These are phyloP conservation scores for Pseudopediastrum boryanum DNA, from an alignment of 139 green algal genomes.

Conservation along the genomic window DNA sequence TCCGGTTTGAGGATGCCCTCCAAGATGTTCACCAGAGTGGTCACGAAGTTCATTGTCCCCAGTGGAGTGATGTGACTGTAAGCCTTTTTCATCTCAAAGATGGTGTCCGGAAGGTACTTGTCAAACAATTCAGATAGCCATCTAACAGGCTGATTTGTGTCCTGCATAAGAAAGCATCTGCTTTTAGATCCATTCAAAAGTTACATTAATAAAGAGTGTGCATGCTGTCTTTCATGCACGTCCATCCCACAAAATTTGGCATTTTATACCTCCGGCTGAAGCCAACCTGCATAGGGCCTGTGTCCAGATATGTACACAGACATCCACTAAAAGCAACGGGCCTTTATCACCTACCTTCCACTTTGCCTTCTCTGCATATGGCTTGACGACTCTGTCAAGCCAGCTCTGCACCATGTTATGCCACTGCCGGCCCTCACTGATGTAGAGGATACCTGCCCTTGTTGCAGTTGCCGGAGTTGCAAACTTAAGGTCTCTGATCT, in stretches of 20 bases:
- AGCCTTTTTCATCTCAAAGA: conserved; percentile 85
- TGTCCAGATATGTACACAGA: neutral
- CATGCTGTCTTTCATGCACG: no score
- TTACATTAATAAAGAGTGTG: no score
- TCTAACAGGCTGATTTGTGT: conserved; percentile 64
- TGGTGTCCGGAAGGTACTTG: conserved; percentile 79
- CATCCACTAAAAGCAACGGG: neutral
- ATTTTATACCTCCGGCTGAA: no score
- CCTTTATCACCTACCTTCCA: conserved; percentile 58
- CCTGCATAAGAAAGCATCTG: conserved; percentile 22
- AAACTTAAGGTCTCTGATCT: conserved; percentile 63
- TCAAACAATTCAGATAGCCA: conserved; percentile 81
- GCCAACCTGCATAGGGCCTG: neutral
- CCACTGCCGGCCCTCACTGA: conserved; percentile 85
- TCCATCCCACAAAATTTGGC: no score
- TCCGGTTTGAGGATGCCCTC: conserved; percentile 82
- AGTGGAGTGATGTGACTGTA: conserved; percentile 85
- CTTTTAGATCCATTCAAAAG: no score
- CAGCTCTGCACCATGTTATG: conserved; percentile 81
- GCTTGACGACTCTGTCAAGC: conserved; percentile 59
- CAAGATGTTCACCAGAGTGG: conserved; percentile 81
- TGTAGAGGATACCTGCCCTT: conserved; percentile 86
- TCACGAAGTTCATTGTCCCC: conserved; percentile 84
- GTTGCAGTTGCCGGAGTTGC: conserved; percentile 86
- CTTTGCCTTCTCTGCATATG: conserved; percentile 82